Percentiles rank a stretch among this genome's conserved stretches.
Conservation (phyloP, 2,329 filamentous ascomycete genomes). For the Penicillium fuscoglaucum region DNA sequence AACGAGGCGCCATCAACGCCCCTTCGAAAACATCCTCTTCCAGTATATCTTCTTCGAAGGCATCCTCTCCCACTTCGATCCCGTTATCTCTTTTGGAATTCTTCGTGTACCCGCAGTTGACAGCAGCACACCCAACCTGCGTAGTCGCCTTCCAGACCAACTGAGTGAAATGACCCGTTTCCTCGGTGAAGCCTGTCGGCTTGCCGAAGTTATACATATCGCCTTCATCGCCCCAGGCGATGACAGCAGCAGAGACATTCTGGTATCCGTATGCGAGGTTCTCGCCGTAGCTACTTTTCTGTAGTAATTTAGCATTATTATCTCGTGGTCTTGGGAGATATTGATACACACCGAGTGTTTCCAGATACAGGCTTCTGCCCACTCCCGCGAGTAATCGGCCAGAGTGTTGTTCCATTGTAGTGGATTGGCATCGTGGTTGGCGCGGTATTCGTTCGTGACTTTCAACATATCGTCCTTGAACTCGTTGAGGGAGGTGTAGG, state of each 20-base stretch:
- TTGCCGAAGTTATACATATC: conserved; percentile 59
- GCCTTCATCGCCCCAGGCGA: conserved; percentile 66
- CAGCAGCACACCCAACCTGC: conserved; percentile 57
- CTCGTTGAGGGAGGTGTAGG: conserved; percentile 44
- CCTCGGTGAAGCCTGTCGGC: conserved; percentile 56
- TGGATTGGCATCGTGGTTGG: conserved; percentile 59
- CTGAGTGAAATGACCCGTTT: conserved; percentile 72
- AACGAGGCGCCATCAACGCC: conserved; percentile 24
- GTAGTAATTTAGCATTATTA: conserved; percentile 4
- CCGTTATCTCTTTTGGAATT: conserved; percentile 15
- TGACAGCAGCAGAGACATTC: conserved; percentile 60
- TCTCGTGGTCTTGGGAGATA: not conserved
- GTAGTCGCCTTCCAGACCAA: conserved; percentile 68
- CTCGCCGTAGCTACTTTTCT: conserved; percentile 68
- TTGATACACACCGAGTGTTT: conserved; percentile 40
- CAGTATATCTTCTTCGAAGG: conserved; percentile 17
- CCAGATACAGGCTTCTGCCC: conserved; percentile 48
- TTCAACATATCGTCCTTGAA: conserved; percentile 60
- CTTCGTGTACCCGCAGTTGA: conserved; percentile 41
- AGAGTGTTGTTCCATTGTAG: conserved; percentile 67
- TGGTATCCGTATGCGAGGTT: conserved; percentile 70
- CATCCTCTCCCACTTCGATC: not conserved
- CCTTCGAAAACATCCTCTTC: conserved; percentile 17
- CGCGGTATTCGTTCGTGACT: conserved; percentile 66
- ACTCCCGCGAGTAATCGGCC: conserved; percentile 55